Percentiles rank a stretch among this genome's conserved stretches.
These are phyloP conservation scores for Colletotrichum spinosum DNA, from an alignment of 2,329 filamentous ascomycete species.

Conservation along the genomic window DNA sequence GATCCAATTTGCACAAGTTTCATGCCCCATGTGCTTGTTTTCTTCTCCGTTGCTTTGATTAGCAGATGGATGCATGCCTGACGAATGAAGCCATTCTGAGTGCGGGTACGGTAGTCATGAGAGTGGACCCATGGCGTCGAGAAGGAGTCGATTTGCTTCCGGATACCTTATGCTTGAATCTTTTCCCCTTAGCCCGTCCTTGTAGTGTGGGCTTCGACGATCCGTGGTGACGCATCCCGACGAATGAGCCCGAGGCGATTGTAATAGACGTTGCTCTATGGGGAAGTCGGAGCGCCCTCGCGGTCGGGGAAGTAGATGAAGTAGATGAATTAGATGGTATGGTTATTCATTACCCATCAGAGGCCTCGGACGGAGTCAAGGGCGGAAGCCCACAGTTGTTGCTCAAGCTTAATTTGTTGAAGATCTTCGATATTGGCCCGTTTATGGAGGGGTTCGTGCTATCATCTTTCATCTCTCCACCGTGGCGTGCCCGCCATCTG, in stretches of 20 bases:
- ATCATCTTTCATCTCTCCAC: neutral
- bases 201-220: constrained; percentile 14
- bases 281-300: constrained; percentile 6
- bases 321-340: constrained; percentile 6
- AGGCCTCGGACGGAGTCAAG: constrained; percentile 18
- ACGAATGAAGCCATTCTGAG: neutral
- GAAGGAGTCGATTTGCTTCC: constrained; percentile 1
- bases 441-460: constrained; percentile 17
- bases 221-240: constrained; percentile 16
- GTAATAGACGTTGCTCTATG: constrained; percentile 19
- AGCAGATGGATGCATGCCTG: neutral
- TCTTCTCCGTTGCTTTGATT: constrained; percentile 6
- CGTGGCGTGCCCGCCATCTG: neutral
- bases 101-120: constrained; percentile 13
- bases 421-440: constrained; percentile 10
- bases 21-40: neutral
- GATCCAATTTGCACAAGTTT: constrained; percentile 26
- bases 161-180: constrained; percentile 26
- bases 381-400: constrained; percentile 22
- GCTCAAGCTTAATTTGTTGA: constrained; percentile 15
- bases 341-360: constrained; percentile 16
- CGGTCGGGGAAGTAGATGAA: constrained; percentile 4
- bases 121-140: constrained; percentile 18
- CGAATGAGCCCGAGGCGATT: constrained; percentile 21
- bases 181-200: constrained; percentile 7